These are phyloP conservation scores for Hypoxylon sp. DNA, from an alignment of 2,329 filamentous ascomycete genomes.

Conservation along the genomic window DNA sequence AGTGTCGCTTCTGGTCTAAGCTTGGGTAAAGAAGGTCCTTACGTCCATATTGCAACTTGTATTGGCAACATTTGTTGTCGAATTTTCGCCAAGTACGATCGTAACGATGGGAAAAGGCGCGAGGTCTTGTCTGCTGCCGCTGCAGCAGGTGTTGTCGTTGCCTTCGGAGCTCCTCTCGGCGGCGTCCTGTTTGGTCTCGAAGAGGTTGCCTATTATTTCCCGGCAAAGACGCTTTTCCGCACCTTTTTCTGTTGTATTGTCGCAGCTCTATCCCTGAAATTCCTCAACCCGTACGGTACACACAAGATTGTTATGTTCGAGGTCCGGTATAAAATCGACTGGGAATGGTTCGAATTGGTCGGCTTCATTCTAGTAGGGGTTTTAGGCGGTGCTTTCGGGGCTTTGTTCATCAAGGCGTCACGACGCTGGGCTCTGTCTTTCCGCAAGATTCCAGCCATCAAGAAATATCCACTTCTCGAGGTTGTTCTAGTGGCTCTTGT, in stretches of 20 bases:
- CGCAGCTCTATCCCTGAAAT: constrained; percentile 91
- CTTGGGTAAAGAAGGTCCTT: constrained; percentile 93
- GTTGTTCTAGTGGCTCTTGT: constrained; percentile 88
- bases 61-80: constrained; percentile 96
- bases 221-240: constrained; percentile 94
- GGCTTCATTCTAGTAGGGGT: constrained; percentile 90
- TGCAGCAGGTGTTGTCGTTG: constrained; percentile 91
- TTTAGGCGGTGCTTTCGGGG: constrained; percentile 86
- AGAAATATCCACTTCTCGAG: constrained; percentile 86
- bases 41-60: constrained; percentile 96
- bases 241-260: constrained; percentile 99
- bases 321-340: constrained; percentile 90
- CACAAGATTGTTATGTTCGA: constrained; percentile 98
- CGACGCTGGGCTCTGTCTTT: constrained; percentile 91
- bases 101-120: constrained; percentile 93
- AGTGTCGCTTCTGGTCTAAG: constrained; percentile 94
- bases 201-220: constrained; percentile 97
- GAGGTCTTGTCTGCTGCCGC: constrained; percentile 95
- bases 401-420: constrained; percentile 96
- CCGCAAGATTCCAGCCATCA: constrained; percentile 84
- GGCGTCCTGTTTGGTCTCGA: constrained; percentile 94
- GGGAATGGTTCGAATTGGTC: constrained; percentile 92
- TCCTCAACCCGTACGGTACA: constrained; percentile 95
- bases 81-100: constrained; percentile 93
- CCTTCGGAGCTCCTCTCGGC: constrained; percentile 89